Conservation (phyloP, 2,329 filamentous ascomycete species). For the Diaporthe vaccinii region DNA sequence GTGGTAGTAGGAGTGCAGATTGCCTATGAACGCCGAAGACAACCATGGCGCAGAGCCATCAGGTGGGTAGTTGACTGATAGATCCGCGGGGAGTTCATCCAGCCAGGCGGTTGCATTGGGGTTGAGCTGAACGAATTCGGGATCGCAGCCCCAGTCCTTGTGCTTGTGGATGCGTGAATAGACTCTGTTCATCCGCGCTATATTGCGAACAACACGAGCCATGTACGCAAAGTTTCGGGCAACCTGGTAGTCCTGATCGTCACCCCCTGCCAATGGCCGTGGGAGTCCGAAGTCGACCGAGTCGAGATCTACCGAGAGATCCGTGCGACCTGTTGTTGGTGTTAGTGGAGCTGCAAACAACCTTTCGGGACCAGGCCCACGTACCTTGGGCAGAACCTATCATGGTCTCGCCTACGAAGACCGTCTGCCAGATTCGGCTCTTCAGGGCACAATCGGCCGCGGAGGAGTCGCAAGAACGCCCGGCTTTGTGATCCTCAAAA, state of each 20-base stretch:
- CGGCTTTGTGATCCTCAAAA: conserved; percentile 80
- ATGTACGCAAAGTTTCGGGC: conserved; percentile 89
- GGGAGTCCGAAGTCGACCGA: conserved; percentile 82
- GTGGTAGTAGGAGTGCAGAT: conserved; percentile 91
- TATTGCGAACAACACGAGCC: conserved; percentile 80
- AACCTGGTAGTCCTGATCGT: conserved; percentile 82
- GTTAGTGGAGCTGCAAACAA: conserved; percentile 31
- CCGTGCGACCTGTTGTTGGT: conserved; percentile 73
- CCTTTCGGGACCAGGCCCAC: conserved; percentile 33
- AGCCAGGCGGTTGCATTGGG: conserved; percentile 83
- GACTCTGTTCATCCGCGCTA: conserved; percentile 81
- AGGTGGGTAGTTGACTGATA: conserved; percentile 81
- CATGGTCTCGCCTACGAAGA: conserved; percentile 91
- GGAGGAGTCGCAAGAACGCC: conserved; percentile 76
- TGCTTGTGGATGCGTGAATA: conserved; percentile 82
- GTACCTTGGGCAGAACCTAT: conserved; percentile 92
- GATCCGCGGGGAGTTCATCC: conserved; percentile 80
- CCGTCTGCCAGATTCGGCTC: conserved; percentile 89
- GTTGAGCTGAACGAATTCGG: conserved; percentile 84
- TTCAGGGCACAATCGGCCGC: conserved; percentile 85
- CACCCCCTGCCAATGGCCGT: conserved; percentile 73
- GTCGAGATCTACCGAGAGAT: conserved; percentile 81
- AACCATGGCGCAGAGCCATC: conserved; percentile 88
- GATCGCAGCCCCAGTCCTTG: conserved; percentile 87
- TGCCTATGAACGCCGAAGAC: conserved; percentile 88